phyloP scores from a whole-genome alignment of 1,284 basidiomycete genomes.

The Mycena citricolor region DNA sequence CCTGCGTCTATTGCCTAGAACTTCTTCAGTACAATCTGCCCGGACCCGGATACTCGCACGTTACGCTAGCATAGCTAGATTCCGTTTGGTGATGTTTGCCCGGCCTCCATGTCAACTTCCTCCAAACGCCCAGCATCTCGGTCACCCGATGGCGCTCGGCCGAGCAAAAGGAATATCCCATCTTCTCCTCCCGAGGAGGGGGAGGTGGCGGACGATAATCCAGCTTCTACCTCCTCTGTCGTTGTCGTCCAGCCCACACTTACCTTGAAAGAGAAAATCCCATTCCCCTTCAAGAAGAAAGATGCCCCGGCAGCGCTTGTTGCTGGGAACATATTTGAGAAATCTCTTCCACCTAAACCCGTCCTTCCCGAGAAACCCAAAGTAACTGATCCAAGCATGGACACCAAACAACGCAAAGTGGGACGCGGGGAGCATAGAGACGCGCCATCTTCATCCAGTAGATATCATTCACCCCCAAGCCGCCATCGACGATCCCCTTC shows the following conservation, averaged over 20 bases:
- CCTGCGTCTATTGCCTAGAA: no score
- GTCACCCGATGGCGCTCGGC: constrained; percentile 47
- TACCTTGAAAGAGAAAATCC: constrained; percentile 40
- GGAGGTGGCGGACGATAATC: constrained; percentile 56
- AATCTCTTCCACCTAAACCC: constrained; percentile 26
- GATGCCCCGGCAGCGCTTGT: constrained; percentile 22
- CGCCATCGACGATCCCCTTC: constrained; percentile 22
- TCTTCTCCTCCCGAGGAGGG: constrained; percentile 74
- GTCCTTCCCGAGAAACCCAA: constrained; percentile 28
- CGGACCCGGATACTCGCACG: no score
- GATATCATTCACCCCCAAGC: constrained; percentile 5
- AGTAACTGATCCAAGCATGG: constrained; percentile 6
- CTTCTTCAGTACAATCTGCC: no score
- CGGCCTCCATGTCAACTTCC: constrained; percentile 3
- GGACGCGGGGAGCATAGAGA: constrained; percentile 19
- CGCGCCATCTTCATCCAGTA: constrained; percentile 7
- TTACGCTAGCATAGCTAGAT: no score
- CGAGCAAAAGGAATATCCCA: constrained; percentile 54
- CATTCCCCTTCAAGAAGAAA: constrained; percentile 76
- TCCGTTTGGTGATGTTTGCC: no score
- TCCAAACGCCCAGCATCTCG: constrained; percentile 55
- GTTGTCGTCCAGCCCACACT: constrained; percentile 28
- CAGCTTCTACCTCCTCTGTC: constrained; percentile 27
- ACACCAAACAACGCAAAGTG: constrained; percentile 9
- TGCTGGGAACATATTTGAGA: constrained; percentile 14